phyloP scores from a whole-genome alignment of 306 rosid genomes.

The Prunus kanzakura region DNA sequence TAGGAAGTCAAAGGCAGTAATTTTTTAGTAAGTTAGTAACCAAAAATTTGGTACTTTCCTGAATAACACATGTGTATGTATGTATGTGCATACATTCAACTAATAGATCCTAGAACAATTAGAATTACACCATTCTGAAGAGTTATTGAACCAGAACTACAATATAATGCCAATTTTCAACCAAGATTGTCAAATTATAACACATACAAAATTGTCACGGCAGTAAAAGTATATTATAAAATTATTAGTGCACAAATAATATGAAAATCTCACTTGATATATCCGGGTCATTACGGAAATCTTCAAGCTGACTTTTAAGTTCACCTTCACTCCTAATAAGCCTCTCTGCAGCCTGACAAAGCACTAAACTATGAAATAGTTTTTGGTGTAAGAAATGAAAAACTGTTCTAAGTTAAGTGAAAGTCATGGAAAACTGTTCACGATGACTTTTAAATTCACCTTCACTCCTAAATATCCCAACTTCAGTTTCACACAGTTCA shows the following conservation, averaged over 20 bases:
- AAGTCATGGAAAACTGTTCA: neutral
- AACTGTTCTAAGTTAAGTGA: neutral
- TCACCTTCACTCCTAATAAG: slow-evolving; percentile 70
- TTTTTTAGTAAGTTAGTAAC: neutral
- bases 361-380: slow-evolving; percentile 6
- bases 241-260: neutral
- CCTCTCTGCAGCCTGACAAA: slow-evolving; percentile 88
- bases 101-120: neutral
- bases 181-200: neutral
- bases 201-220: neutral
- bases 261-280: slow-evolving; percentile 63
- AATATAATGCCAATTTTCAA: neutral
- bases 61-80: neutral
- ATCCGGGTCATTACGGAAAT: slow-evolving; percentile 61
- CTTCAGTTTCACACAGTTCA: neutral
- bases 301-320: slow-evolving; percentile 69
- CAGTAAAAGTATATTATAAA: neutral
- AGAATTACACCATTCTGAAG: neutral
- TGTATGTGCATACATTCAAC: neutral
- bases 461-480: neutral
- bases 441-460: too few species aligned
- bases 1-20: neutral
- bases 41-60: neutral
- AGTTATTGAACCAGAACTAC: neutral
- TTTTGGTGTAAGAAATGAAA: slow-evolving; percentile 2